These are phyloP conservation scores for Chlorella sp. DNA, from an alignment of 139 green algal genomes.

Conservation along the genomic window DNA sequence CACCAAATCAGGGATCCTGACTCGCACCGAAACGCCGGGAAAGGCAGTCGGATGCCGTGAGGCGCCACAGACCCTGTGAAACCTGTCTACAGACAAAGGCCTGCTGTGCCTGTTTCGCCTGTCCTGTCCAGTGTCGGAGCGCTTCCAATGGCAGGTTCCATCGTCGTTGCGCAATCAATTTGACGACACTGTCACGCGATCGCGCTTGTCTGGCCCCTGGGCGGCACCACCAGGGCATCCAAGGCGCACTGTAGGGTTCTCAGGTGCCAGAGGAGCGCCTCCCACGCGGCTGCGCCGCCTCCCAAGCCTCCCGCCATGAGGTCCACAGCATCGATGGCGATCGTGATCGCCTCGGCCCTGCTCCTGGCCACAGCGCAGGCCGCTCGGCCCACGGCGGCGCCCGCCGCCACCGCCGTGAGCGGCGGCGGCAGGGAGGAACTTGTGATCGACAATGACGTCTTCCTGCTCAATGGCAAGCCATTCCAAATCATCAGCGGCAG, in stretches of 20 bases:
- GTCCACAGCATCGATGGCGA: not conserved
- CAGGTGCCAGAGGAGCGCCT: not conserved
- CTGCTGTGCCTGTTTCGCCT: no score
- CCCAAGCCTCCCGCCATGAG: not conserved
- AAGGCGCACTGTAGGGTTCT: no score
- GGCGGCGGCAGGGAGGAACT: constrained; percentile 20
- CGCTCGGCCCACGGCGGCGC: not conserved
- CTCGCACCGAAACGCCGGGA: no score
- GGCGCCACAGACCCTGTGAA: no score
- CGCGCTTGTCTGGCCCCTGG: not conserved
- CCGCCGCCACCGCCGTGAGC: not conserved
- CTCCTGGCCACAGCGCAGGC: not conserved
- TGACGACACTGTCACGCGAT: no score
- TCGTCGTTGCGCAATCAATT: no score
- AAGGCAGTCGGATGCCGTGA: no score
- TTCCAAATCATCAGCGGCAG: constrained; percentile 60
- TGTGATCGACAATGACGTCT: constrained; percentile 42
- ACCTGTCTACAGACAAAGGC: no score
- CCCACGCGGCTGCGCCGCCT: not conserved
- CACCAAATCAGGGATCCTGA: no score
- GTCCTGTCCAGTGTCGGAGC: no score
- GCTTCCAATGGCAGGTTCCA: no score
- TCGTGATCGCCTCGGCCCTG: not conserved
- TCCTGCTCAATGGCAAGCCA: constrained; percentile 49
- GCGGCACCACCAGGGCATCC: not conserved